Percentiles rank a stretch among this genome's conserved stretches.
phyloP scores from a whole-genome alignment of 495 filamentous ascomycete genomes.

The Aspergillus campestris region DNA sequence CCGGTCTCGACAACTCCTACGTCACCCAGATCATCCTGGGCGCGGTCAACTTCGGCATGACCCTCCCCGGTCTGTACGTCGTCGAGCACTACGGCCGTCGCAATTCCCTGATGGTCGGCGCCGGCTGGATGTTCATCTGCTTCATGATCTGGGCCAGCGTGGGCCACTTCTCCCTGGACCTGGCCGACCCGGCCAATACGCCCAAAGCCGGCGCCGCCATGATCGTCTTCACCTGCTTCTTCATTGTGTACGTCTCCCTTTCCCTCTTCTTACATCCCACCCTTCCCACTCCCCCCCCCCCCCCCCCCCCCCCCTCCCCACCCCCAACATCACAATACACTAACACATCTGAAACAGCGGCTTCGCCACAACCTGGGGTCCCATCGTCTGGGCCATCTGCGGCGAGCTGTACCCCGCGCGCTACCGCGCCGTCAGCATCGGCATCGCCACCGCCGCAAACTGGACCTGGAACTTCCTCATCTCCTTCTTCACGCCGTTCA shows the following conservation, averaged over 20 bases:
- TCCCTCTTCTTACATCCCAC: too few species aligned
- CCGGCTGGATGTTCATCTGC: slow-evolving; percentile 60
- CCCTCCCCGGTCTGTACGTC: slow-evolving; percentile 63
- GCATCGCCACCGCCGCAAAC: slow-evolving; percentile 69
- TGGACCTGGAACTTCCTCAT: slow-evolving; percentile 91
- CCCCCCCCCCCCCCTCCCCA: too few species aligned
- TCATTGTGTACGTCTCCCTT: slow-evolving; percentile 36
- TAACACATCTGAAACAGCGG: slow-evolving; percentile 8
- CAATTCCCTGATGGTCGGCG: slow-evolving; percentile 56
- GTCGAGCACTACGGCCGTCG: slow-evolving; percentile 66
- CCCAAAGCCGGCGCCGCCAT: slow-evolving; percentile 59
- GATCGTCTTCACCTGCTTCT: slow-evolving; percentile 72
- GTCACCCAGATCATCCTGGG: slow-evolving; percentile 68
- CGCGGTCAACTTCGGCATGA: slow-evolving; percentile 65
- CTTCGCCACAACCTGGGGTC: slow-evolving; percentile 68
- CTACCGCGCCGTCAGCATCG: slow-evolving; percentile 69
- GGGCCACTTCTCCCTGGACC: slow-evolving; percentile 51
- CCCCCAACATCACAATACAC: too few species aligned
- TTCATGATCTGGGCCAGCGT: slow-evolving; percentile 70
- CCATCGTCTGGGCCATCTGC: slow-evolving; percentile 72
- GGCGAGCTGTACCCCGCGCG: slow-evolving; percentile 75
- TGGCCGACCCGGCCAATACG: slow-evolving; percentile 38
- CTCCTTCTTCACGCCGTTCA: slow-evolving; percentile 77
- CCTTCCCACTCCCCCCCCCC: too few species aligned
- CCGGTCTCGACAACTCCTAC: slow-evolving; percentile 60